Evolutionary conservation across 306 rosid genomes (phyloP), one percentile per base, ranked within the genome.

Genomic region (Amphicarpaea edgeworthii): DNA sequence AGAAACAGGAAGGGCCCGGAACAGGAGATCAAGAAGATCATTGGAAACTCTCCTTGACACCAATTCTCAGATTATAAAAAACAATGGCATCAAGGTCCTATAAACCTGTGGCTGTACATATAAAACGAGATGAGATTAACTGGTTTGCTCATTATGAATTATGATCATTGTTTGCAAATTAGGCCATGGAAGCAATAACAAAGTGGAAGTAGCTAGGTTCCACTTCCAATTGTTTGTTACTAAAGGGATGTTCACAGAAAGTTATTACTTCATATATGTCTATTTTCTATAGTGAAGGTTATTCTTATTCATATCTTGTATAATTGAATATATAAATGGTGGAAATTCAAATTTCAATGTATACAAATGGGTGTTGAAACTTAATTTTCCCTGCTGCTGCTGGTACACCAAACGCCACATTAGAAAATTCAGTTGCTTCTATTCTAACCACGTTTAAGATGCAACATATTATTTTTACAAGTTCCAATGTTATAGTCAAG

Each of bases 1-100:
- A 87, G 98, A 93, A 64, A 90, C 94, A 0, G 96, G 98, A 68
- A 84, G 93, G 73, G 87, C 69, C 7, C 43, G 93, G 63, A 90
- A 60, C 89, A 74, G 89, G 70, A 87, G 83, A 75, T 47, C 90
- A 30, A 87, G 86, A 83, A 87, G 85, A 79, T 87, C 91, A 32
- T 68, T 91, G n/a, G 90, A 85, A 78, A 83, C 91, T 34, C 93
- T 91, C n/a, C 95, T 91, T 11, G 93, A 89, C 73, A 66, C 80
- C 37, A 74, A 72, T 21, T 21, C 88, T 20, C 79, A 68, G 50
- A 73, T 81, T 55, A 76, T 72, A 16, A 73, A 79, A 76, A 77
- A 49, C 62, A 82, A 78, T 50, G 51, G 69, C 77, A 85, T 90
- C 37, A 78, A 79, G 82, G 95, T 86, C 23, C 20, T 83, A 60